A percentile compares a stretch with the other conserved stretches of the same genome.
These are phyloP conservation scores for Kodamaea laetipori DNA, from an alignment of 805 yeast genomes.

Conservation along the genomic window DNA sequence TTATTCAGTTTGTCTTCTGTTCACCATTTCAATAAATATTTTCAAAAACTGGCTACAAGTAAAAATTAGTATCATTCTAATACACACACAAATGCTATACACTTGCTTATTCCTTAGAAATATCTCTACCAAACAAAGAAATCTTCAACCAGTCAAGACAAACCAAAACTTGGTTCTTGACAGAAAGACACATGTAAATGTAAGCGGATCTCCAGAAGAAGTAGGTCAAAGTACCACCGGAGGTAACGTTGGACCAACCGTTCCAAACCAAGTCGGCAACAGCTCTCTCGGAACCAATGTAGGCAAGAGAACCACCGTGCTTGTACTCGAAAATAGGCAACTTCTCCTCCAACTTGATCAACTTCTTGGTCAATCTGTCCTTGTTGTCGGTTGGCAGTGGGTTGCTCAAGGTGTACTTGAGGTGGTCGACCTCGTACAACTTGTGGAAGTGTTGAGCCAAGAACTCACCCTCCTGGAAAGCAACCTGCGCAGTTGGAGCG, in stretches of 20 bases:
- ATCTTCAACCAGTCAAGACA: constrained; percentile 88
- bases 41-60: too few species aligned
- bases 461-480: constrained; percentile 89
- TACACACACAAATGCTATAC: too few species aligned
- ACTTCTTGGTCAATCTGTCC: constrained; percentile 48
- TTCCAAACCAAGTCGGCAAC: constrained; percentile 87
- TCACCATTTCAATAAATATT: too few species aligned
- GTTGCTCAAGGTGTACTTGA: constrained; percentile 47
- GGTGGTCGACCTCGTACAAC: constrained; percentile 60
- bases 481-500: constrained; percentile 98
- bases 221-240: constrained; percentile 86
- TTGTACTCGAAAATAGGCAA: constrained; percentile 71
- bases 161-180: constrained; percentile 85
- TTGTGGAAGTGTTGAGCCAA: constrained; percentile 72
- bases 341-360: constrained; percentile 43
- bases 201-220: constrained; percentile 95
- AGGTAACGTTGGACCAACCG: constrained; percentile 74
- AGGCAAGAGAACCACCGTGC: constrained; percentile 92
- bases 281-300: constrained; percentile 91
- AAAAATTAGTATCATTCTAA: too few species aligned
- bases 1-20: too few species aligned
- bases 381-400: constrained; percentile 41
- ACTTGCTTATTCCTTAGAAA: constrained; percentile 68
- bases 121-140: constrained; percentile 88
- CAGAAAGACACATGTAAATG: constrained; percentile 86